phyloP scores from a whole-genome alignment of 2,329 filamentous ascomycete species.

The Dactylellina haptotyla region DNA sequence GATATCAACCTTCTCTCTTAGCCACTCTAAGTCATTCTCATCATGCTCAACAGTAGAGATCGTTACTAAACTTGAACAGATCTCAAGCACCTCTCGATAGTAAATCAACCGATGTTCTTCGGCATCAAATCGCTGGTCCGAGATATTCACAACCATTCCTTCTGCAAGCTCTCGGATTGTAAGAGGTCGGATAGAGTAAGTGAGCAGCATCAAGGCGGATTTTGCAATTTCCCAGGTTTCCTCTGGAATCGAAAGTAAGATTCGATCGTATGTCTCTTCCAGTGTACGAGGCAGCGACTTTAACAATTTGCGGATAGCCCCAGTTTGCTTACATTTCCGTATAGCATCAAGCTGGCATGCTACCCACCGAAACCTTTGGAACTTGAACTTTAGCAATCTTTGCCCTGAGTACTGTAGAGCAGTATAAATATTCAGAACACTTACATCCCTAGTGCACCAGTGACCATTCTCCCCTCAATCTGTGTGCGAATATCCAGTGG shows the following conservation, averaged over 20 bases:
- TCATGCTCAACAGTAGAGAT: slow-evolving; percentile 4
- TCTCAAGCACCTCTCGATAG: slow-evolving; percentile 26
- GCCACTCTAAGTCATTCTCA: not conserved
- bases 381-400: too few species aligned
- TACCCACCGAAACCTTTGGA: slow-evolving; percentile 59
- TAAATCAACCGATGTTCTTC: slow-evolving; percentile 53
- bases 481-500: slow-evolving; percentile 55
- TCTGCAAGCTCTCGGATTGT: slow-evolving; percentile 57
- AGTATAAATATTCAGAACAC: slow-evolving; percentile 10
- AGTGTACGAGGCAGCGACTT: slow-evolving; percentile 55
- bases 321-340: slow-evolving; percentile 27
- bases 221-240: slow-evolving; percentile 57
- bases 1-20: slow-evolving; percentile 9
- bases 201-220: slow-evolving; percentile 58
- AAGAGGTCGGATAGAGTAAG: slow-evolving; percentile 58
- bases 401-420: not conserved
- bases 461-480: slow-evolving; percentile 55
- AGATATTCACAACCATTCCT: slow-evolving; percentile 58
- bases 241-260: slow-evolving; percentile 56
- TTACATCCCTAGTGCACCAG: slow-evolving; percentile 57
- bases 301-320: slow-evolving; percentile 37
- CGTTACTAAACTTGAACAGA: slow-evolving; percentile 22
- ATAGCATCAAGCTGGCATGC: slow-evolving; percentile 58
- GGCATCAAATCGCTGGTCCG: slow-evolving; percentile 56
- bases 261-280: slow-evolving; percentile 58